Base-by-base conservation (phyloP, 2,329 filamentous ascomycete species). In the Trematosphaeria pertusa region DNA sequence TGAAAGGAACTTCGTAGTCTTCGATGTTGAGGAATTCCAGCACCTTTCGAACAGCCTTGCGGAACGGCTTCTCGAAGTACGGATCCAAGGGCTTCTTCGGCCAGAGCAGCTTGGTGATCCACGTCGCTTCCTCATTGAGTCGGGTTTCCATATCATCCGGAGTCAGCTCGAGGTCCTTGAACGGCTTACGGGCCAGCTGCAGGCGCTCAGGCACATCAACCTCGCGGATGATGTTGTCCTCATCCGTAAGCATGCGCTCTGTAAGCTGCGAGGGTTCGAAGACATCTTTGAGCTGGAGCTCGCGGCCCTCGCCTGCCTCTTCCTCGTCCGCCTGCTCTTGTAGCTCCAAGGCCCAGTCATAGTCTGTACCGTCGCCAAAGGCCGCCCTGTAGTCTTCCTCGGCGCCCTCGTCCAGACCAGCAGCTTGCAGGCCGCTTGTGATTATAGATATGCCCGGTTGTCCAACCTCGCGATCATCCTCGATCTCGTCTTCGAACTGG, bases 321-420 rank as follows among this genome's bases (percentile, higher is more conserved):
- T 89, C 86, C 56, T 95, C 89, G 46, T 85, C 81, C 56, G 92
- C 88, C 38, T 91, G 87, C 35, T 94, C 89, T 71, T 97, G 92
- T 64, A 93, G 80, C 41, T 93, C 88, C 37, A 99, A 77, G 7
- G 93, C 94, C 86, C 95, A 99, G 60, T 92, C 87, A 67, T 97
- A 99, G 66, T 99, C 94, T 56, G 90, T 91, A 45, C 94, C 93
- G 66, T 96, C 91, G 52, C 94, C 94, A 61, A 99, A 99, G 28
- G 96, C 96, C 46, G 87, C 88, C 60, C 94, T 88, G 88, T 97
- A 96, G 67, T 97, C 94, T 69, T 97, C 93, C 26, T 97, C 81
- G 3, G 92, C 89, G 62, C 92, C 90, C 70, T 96, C 92, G 67
- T 96, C 92, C 17, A 99, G 82, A 1, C 92, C 91, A 5, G 89